Evolutionary conservation across 2,329 filamentous ascomycete species (phyloP), one percentile per base, ranked within the genome.

Genomic region (Talaromyces islandicus): DNA sequence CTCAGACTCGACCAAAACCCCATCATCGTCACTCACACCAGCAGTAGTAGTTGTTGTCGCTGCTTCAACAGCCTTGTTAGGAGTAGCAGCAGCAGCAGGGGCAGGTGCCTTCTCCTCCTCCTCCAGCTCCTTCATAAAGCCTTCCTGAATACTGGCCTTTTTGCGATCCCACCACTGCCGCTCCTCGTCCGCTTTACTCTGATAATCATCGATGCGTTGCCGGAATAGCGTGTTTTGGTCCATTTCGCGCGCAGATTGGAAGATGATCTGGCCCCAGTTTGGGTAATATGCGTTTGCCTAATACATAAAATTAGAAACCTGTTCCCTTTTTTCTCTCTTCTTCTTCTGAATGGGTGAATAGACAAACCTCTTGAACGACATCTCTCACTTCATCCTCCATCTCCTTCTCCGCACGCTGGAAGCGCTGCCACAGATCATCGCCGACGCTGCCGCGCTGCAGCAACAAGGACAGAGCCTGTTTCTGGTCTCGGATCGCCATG

Each of bases 171-270:
- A 99, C 91, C 92, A 96, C 70, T 88, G 83, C 78, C 89, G 90
- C 78, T 97, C 94, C 46, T 85, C 80, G 10, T 84, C 81, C 1
- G 86, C 80, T 69, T 90, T 88, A 29, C 81, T 78, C 68, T 92
- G 87, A 61, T 96, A 86, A 64, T 92, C 88, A 53, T 87, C 84
- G 21, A 96, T 82, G 55, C 88, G 85, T 65, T 88, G 82, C 66
- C 91, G 89, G 70, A 96, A 83, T 53, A 87, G 78, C 48, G 85
- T 84, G 78, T 97, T 97, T 71, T 91, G 88, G 61, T 89, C 87
- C 77, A 99, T 97, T 77, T 99, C 94, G 76, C 96, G 96, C 59
- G 94, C 94, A 52, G 90, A 92, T 76, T 99, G 94, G 84, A 99
- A 99, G 74, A 99, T 97, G 60, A 85, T 86, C 72, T 94, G 88